A percentile compares a stretch with the other conserved stretches of the same genome.
Evolutionary conservation across 75 land plant species (phyloP).

Genomic region (Cryptomeria japonica): DNA sequence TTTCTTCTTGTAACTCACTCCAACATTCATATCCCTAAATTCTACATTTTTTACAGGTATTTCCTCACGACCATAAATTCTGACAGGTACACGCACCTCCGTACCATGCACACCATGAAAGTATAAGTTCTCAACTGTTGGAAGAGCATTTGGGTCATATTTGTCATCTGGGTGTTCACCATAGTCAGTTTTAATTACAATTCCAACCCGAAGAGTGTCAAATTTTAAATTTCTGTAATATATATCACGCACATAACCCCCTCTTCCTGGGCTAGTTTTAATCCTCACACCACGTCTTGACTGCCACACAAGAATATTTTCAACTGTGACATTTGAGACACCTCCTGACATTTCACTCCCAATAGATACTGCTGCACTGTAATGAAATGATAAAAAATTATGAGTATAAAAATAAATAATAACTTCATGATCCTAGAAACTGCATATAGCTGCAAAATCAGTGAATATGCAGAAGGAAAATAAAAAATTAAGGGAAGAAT

Average conservation of each 20-base stretch:
- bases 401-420: neutral
- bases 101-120: conserved; percentile 64
- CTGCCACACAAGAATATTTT: conserved; percentile 72
- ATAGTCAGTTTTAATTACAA: conserved; percentile 91
- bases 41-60: conserved; percentile 69
- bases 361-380: conserved; percentile 95
- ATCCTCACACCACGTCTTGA: conserved; percentile 88
- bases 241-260: conserved; percentile 82
- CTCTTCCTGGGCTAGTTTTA: conserved; percentile 90
- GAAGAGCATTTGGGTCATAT: conserved; percentile 79
- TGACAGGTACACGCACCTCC: conserved; percentile 81
- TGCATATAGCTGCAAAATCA: neutral
- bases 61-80: conserved; percentile 75
- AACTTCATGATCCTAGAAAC: neutral
- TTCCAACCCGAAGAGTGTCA: conserved; percentile 80
- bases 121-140: conserved; percentile 55
- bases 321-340: conserved; percentile 71
- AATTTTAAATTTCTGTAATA: conserved; percentile 68
- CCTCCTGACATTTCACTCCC: conserved; percentile 99
- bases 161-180: conserved; percentile 83
- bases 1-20: conserved; percentile 83
- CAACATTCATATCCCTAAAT: conserved; percentile 80
- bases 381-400: conserved; percentile 8
- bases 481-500: neutral
- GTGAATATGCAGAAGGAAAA: neutral